phyloP scores from a whole-genome alignment of 1,284 basidiomycete species.

The Ceraceosorus guamensis region DNA sequence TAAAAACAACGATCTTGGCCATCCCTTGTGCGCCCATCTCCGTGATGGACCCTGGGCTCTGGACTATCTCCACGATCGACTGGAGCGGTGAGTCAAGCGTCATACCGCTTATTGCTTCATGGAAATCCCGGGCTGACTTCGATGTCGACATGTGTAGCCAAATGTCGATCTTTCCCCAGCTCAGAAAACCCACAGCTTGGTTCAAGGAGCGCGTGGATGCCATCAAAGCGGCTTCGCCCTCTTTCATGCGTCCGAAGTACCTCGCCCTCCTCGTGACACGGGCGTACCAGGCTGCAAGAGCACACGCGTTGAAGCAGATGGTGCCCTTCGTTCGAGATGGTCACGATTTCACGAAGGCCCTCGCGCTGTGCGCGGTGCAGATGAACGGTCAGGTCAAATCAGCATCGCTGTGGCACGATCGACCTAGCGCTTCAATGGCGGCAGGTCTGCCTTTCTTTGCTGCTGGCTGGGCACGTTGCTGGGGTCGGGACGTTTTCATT shows the following conservation, averaged over 20 bases:
- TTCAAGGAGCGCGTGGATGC: slow-evolving; percentile 33
- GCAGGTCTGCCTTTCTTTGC: slow-evolving; percentile 43
- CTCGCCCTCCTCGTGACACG: slow-evolving; percentile 37
- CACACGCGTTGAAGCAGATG: slow-evolving; percentile 31
- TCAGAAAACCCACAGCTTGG: slow-evolving; percentile 30
- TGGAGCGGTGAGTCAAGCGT: slow-evolving; percentile 54
- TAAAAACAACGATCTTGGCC: slow-evolving; percentile 35
- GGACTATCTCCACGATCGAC: slow-evolving; percentile 51
- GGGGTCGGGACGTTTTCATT: slow-evolving; percentile 44
- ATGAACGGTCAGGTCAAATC: slow-evolving; percentile 42
- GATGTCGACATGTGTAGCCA: background rate
- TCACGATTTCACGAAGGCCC: slow-evolving; percentile 34
- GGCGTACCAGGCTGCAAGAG: slow-evolving; percentile 31
- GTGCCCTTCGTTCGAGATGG: slow-evolving; percentile 29
- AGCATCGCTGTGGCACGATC: slow-evolving; percentile 36
- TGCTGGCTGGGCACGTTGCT: slow-evolving; percentile 37
- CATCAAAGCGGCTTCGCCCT: slow-evolving; percentile 29
- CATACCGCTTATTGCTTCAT: too few relatives aligned
- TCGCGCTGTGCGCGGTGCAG: slow-evolving; percentile 38
- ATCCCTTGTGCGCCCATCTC: slow-evolving; percentile 36
- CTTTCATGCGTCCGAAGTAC: slow-evolving; percentile 44
- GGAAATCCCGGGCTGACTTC: too few relatives aligned
- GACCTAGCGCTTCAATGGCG: slow-evolving; percentile 39
- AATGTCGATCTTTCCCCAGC: slow-evolving; percentile 18
- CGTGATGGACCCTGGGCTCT: slow-evolving; percentile 38